Evolutionary conservation across 805 yeast species (phyloP), one percentile per base, ranked within the genome.

Genomic region (Candida tallmaniae): DNA sequence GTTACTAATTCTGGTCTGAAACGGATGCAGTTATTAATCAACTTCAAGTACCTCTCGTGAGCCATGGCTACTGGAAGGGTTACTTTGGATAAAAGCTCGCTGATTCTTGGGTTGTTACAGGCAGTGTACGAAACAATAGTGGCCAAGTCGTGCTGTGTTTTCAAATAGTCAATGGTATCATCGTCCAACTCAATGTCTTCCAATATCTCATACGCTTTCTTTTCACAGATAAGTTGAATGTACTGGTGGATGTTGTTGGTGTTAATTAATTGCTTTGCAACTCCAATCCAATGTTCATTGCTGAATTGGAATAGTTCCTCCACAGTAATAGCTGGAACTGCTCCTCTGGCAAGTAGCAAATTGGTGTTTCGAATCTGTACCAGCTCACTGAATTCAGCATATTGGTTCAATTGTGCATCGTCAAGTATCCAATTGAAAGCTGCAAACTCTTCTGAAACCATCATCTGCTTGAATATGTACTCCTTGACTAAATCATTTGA

Each of bases 361-460:
- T 18, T 15, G 22, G 19, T 38, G 31, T 43, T 43, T 11, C 7
- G 4, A 6, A 43, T 16, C 24, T 30, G 31, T 7, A 38, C 23
- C 5, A 15, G 12, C 27, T 38, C 44, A n/a, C 9, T 8, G 18
- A 40, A 43, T 7, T 26, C 34, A 11, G 16, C 13, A 4, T 34
- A 15, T n/a, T n/a, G n/a, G 23, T 43, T 37, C 12, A 43, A 32
- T 19, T 40, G 44, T 6, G 23, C 29, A 9, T 28, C 18, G 20
- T 31, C 17, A 10, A 43, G 31, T 15, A 43, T 13, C 45, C 45
- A 40, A 22, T 40, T 43, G 22, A 43, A 34, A 2, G 12, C 11
- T 7, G 26, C 5, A 12, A 32, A 31, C 1, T 5, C 7, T 6
- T 15, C 23, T 8, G 25, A 12, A 9, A 23, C n/a, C 27, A 37